Conservation (phyloP, 129 eudicot species). For the Silybum marianum region DNA sequence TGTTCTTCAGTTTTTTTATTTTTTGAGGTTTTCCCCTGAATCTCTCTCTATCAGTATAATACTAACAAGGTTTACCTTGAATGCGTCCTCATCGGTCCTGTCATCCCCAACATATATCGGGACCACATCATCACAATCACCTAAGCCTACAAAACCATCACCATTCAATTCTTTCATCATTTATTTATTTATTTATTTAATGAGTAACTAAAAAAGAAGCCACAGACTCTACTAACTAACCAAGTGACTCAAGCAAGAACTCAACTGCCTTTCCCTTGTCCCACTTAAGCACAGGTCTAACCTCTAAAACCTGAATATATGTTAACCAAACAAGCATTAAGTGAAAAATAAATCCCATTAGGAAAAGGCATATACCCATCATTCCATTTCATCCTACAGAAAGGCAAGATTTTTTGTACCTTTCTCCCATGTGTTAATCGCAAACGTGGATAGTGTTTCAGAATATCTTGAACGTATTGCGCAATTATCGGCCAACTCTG, state of each 20-base stretch:
- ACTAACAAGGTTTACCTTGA: slow-evolving; percentile 47
- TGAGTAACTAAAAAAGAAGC: not conserved
- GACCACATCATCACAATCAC: slow-evolving; percentile 58
- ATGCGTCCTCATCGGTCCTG: slow-evolving; percentile 83
- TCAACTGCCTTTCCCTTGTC: slow-evolving; percentile 85
- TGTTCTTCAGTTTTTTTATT: too few relatives aligned
- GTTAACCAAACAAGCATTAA: too few relatives aligned
- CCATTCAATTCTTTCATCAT: not conserved
- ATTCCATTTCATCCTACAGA: not conserved
- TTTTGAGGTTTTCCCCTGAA: too few relatives aligned
- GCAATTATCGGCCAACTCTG: slow-evolving; percentile 67
- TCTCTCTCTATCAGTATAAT: too few relatives aligned
- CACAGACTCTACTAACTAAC: slow-evolving; percentile 48
- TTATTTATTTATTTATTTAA: too few relatives aligned
- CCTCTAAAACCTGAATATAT: slow-evolving; percentile 54
- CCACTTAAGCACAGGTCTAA: slow-evolving; percentile 76
- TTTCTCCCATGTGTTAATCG: slow-evolving; percentile 78
- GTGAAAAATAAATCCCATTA: too few relatives aligned
- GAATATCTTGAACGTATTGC: slow-evolving; percentile 50
- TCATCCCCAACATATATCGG: slow-evolving; percentile 83
- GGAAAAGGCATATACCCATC: too few relatives aligned
- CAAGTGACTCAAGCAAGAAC: slow-evolving; percentile 70
- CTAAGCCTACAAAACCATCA: slow-evolving; percentile 45
- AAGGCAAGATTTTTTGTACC: slow-evolving; percentile 23
- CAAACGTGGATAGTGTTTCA: slow-evolving; percentile 63